Evolutionary conservation across 2,329 filamentous ascomycete genomes (phyloP), one percentile per base, ranked within the genome.

Genomic region (Cytospora mali): DNA sequence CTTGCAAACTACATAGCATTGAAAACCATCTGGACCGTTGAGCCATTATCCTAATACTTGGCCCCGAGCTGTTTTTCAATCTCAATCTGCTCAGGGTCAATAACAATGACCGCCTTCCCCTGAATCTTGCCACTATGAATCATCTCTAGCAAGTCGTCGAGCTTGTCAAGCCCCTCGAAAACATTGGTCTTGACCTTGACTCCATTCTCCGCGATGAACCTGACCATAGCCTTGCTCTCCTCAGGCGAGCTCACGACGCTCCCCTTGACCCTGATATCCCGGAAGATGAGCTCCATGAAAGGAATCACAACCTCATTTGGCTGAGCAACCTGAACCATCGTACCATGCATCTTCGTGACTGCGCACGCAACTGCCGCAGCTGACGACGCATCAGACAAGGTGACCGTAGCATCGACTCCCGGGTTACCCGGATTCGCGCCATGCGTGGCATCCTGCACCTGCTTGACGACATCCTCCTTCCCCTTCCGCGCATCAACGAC

Each of bases 301-400:
- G 75, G 75, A 4, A 77, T 69, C 25, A 64, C 70, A 6, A 78
- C 72, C 10, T 74, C 72, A 1, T 68, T 70, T 23, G 74, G 74
- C 71, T 86, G 84, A n/a, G 84, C 84, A 54, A 88, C 80, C 70
- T 88, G 83, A 2, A 88, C 75, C 69, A 87, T 75, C 0, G 75
- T 79, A 2, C 84, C 84, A 68, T 88, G 85, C 78, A 83, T 86
- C 68, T 77, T 81, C 0, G 85, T 88, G 0, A 86, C 74, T 0
- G 83, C 84, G 58, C 81, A 84, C 0, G 77, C 80, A 25, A 80
- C 71, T 6, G 77, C 82, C 48, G 82, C 79, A 2, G 84, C 80
- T 0, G 72, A 73, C 1, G 75, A 70, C 21, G 81, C 80, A 65
- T 87, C 84, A n/a, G 78, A 78, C 0, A 88, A 70, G 54, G 81